phyloP scores from a whole-genome alignment of 352 stramenopile species.

The Phytophthora constricta region DNA sequence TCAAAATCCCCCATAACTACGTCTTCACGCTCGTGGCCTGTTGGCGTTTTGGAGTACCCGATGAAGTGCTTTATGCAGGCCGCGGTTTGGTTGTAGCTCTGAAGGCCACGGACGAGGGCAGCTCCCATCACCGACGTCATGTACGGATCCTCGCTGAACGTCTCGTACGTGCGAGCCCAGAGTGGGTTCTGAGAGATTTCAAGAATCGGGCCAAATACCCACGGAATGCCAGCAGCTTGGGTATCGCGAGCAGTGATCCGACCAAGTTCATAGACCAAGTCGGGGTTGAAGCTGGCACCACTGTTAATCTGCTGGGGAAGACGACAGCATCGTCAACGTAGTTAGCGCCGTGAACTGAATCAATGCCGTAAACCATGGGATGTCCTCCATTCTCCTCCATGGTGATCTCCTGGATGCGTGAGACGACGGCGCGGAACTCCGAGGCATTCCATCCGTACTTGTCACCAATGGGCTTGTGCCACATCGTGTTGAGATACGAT shows the following conservation, averaged over 20 bases:
- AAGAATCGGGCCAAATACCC: slow-evolving; percentile 90
- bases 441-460: slow-evolving; percentile 56
- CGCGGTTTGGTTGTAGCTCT: slow-evolving; percentile 68
- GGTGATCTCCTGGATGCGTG: slow-evolving; percentile 80
- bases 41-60: slow-evolving; percentile 81
- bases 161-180: slow-evolving; percentile 92
- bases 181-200: slow-evolving; percentile 86
- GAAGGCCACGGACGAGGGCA: slow-evolving; percentile 78
- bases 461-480: slow-evolving; percentile 24
- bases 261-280: slow-evolving; percentile 72
- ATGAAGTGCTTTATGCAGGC: slow-evolving; percentile 92
- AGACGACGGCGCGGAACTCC: slow-evolving; percentile 79
- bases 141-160: slow-evolving; percentile 92
- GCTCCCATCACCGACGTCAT: slow-evolving; percentile 75
- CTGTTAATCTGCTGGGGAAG: slow-evolving; percentile 91
- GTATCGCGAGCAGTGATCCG: slow-evolving; percentile 86
- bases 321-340: slow-evolving; percentile 85
- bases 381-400: slow-evolving; percentile 65
- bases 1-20: slow-evolving; percentile 76
- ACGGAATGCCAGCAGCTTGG: slow-evolving; percentile 85
- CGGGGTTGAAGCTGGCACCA: slow-evolving; percentile 89
- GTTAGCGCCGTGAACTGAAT: slow-evolving; percentile 92
- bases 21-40: slow-evolving; percentile 80
- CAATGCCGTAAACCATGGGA: slow-evolving; percentile 88
- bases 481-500: slow-evolving; percentile 87